Evolutionary conservation across 345 rosid species (phyloP), one percentile per base, ranked within the genome.

Genomic region (Adansonia digitata): DNA sequence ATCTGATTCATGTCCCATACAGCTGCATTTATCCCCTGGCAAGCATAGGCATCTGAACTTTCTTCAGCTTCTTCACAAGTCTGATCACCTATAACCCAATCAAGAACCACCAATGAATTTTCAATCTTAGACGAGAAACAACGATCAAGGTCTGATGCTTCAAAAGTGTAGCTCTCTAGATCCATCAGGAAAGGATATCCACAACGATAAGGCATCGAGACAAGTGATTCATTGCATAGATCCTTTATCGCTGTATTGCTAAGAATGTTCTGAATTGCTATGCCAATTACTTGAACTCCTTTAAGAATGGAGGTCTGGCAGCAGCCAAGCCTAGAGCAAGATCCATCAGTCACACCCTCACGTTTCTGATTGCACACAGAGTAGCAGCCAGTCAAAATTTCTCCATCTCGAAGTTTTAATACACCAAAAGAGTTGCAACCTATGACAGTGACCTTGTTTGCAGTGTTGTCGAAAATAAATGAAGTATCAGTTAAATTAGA

Each of bases 141-240:
- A 4, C 2, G 11, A 43, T 42, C 52, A 8, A 67, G 34, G 27
- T 67, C 49, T 1, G 71, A 13, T 20, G 35, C 18, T 3, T 24
- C 31, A 24, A 67, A 67, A 43, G 9, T 43, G 72, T 61, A 75
- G 1, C 8, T 12, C 9, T 20, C 67, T 18, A 11, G 22, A 7
- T 70, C 75, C 35, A 18, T n/a, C 22, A 78, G 5, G 39, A 79
- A 79, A 3, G 78, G 75, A 53, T 22, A 79, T 46, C 64, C 75
- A 37, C 82, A 78, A 14, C 53, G 71, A 61, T 69, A 59, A 31
- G 40, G 52, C 5, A 0, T 0, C 0, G 27, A 27, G 14, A 52
- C 7, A 1, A 29, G 40, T 14, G 65, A 29, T 29, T 60, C 11
- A 15, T 60, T 60, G 4, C 14, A 31, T 1, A 60, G 9, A 2